A percentile compares a stretch with the other conserved stretches of the same genome.
Conservation (phyloP, 768 basidiomycete genomes). For the Agaricus subrufescens region DNA sequence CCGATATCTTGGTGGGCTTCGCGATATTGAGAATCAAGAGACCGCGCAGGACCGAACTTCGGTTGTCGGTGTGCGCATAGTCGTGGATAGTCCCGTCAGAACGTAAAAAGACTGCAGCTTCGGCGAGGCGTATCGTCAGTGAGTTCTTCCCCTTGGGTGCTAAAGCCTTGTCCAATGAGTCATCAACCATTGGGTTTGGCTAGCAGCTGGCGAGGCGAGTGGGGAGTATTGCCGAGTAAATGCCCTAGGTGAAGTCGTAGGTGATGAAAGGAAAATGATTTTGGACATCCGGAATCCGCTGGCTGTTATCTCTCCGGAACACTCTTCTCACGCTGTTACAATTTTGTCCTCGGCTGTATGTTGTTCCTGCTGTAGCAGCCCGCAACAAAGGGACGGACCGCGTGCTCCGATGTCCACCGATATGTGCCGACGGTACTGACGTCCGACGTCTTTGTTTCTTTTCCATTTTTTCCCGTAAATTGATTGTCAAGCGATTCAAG, state of each 20-base stretch:
- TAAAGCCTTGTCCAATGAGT: not conserved
- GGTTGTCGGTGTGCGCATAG: constrained; percentile 17
- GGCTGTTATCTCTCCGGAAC: too few relatives aligned
- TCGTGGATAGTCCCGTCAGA: constrained; percentile 33
- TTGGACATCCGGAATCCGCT: not conserved
- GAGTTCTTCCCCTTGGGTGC: constrained; percentile 30
- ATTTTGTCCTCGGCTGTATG: too few relatives aligned
- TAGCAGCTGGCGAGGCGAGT: not conserved
- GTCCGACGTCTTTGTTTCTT: too few relatives aligned
- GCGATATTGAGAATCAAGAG: constrained; percentile 49
- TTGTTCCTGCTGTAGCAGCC: too few relatives aligned
- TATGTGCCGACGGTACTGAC: too few relatives aligned
- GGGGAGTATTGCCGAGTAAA: not conserved
- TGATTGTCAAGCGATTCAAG: too few relatives aligned
- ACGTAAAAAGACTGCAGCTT: constrained; percentile 70
- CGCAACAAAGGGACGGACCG: too few relatives aligned
- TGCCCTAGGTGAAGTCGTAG: not conserved
- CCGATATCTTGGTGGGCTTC: constrained; percentile 83
- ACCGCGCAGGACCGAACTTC: constrained; percentile 58
- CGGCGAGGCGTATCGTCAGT: constrained; percentile 59
- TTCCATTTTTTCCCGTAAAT: too few relatives aligned
- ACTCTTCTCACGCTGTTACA: too few relatives aligned
- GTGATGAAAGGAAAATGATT: not conserved
- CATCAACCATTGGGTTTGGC: not conserved
- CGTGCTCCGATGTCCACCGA: too few relatives aligned